Conservation (phyloP, 257 asterid species). For the Lycium barbarum region DNA sequence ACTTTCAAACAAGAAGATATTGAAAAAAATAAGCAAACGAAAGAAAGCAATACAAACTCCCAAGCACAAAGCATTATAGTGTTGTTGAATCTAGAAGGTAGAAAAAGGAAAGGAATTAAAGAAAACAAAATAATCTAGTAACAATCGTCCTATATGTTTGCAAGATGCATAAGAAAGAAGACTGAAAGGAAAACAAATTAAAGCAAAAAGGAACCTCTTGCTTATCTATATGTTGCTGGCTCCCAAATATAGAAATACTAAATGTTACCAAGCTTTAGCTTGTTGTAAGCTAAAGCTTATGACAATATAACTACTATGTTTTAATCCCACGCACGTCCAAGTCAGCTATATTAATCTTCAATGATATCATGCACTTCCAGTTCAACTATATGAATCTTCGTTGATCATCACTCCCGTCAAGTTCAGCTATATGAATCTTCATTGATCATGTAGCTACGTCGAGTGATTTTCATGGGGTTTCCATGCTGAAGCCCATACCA, state of each 20-base stretch:
- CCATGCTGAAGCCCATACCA: slow-evolving; percentile 93
- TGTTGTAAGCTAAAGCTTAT: neutral
- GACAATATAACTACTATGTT: neutral
- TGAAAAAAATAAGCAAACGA: slow-evolving; percentile 34
- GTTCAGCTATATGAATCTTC: neutral
- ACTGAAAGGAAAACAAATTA: slow-evolving; percentile 8
- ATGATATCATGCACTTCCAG: neutral
- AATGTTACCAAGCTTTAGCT: slow-evolving; percentile 17
- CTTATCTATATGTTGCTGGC: slow-evolving; percentile 28
- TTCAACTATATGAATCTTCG: neutral
- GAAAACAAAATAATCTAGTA: slow-evolving; percentile 21
- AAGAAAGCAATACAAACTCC: slow-evolving; percentile 48
- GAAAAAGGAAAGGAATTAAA: neutral
- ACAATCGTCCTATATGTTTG: neutral
- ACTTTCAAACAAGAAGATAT: slow-evolving; percentile 61
- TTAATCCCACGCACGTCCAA: neutral
- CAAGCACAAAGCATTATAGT: slow-evolving; percentile 49
- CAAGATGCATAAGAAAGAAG: neutral
- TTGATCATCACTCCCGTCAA: neutral
- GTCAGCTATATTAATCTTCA: neutral
- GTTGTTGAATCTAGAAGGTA: slow-evolving; percentile 35
- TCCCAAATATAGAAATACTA: slow-evolving; percentile 34
- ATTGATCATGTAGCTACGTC: neutral
- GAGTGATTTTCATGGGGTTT: slow-evolving; percentile 49
- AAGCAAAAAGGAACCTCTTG: slow-evolving; percentile 16